Conservation (phyloP, 164 flowering plant species). For the Vitis vinifera region ASM3070453v1 NC_081820.1:26593501-26594000, state of each 20-base stretch:
- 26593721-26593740: neutral
- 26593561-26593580: slow-evolving; percentile 12
- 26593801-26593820: neutral
- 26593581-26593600: slow-evolving; percentile 11
- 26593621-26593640: slow-evolving; percentile 19
- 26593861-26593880: slow-evolving; percentile 80
- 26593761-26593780: neutral
- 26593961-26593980: slow-evolving; percentile 64
- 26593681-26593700: slow-evolving; percentile 21
- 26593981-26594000: slow-evolving; percentile 70
- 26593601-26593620: slow-evolving; percentile 22
- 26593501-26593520: neutral
- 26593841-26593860: slow-evolving; percentile 31
- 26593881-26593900: slow-evolving; percentile 76
- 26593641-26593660: slow-evolving; percentile 9
- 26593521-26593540: neutral
- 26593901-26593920: slow-evolving; percentile 83
- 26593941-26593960: slow-evolving; percentile 85
- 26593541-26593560: neutral
- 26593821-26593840: neutral
- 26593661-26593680: slow-evolving; percentile 5
- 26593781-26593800: no score
- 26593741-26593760: neutral
- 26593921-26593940: slow-evolving; percentile 82
- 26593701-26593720: neutral